Base-by-base conservation (phyloP, 441 rosid species). In the Theobroma grandiflorum region DNA sequence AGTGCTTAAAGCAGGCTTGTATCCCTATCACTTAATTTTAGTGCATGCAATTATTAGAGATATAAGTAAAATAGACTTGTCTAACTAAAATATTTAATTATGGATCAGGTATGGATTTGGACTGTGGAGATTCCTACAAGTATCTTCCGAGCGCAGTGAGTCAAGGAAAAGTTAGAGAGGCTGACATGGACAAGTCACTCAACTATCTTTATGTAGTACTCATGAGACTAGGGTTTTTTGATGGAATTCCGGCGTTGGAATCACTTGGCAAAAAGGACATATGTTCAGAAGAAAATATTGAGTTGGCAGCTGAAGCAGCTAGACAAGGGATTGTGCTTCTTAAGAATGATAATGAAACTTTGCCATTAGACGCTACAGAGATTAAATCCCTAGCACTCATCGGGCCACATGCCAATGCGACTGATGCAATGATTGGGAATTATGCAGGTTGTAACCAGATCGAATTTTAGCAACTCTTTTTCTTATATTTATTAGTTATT, bases 291-390 rank as follows among this genome's bases (percentile, higher is more conserved):
- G 86, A 86, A 0, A 78, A 90, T 37, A 85, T 86, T 15, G 71
- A 70, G 61, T 78, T 90, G 8, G 95, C 95, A 0, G 18, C 80
- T 4, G 88, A 85, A 53, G 93, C 90, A 0, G 95, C 93, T 1
- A 87, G 80, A 20, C 80, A 92, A 49, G 95, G 96, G 61, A 91
- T 87, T 42, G 94, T 91, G 3, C 89, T 93, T 40, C 82, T 89
- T 58, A 89, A 89, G 78, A 89, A 89, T 33, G 83, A 78, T 67
- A 38, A 67, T 31, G 68, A 55, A n/a, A 79, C 83, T 62, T 78
- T 93, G 77, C 95, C 97, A 4, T 74, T 90, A 20, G 66, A 70
- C 0, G 0, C 47, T 14, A 8, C 57, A 1, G 38, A 15, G 1
- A 50, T 81, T 35, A 86, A 84, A 38, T 83, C 50, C 4, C 38